Evolutionary conservation across 2,329 filamentous ascomycete species (phyloP).

Genomic region (Zymoseptoria tritici): DNA sequence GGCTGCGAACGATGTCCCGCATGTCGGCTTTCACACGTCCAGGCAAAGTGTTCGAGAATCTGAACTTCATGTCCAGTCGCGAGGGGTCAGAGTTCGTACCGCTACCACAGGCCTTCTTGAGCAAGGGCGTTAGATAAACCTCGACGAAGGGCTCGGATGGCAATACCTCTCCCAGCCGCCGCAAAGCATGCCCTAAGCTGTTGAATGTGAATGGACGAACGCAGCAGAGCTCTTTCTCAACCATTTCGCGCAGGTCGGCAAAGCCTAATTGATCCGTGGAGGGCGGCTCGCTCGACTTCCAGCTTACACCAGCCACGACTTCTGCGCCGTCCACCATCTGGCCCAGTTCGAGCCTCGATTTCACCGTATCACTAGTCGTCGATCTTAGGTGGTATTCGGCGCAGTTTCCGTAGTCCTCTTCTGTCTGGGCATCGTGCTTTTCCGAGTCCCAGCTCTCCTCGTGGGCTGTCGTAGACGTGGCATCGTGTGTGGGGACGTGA

Average conservation of each 20-base stretch:
- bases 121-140: background rate
- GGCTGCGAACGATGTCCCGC: background rate
- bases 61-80: background rate
- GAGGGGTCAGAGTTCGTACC: background rate
- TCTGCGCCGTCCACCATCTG: background rate
- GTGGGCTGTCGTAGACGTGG: no score
- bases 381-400: no score
- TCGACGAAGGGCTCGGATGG: background rate
- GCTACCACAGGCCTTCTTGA: background rate
- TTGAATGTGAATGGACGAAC: background rate
- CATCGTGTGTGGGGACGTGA: background rate
- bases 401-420: no score
- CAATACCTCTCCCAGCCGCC: background rate
- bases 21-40: background rate
- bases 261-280: background rate
- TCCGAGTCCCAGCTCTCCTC: no score
- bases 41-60: background rate
- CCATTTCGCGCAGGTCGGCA: background rate
- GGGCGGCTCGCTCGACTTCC: background rate
- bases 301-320: background rate
- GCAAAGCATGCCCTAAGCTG: background rate
- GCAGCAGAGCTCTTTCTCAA: background rate
- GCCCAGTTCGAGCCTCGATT: background rate
- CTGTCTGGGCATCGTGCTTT: no score
- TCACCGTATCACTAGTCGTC: background rate